A percentile compares a stretch with the other conserved stretches of the same genome.
These are phyloP conservation scores for Aleurites moluccanus DNA, from an alignment of 441 rosid genomes.

Conservation along the genomic window DNA sequence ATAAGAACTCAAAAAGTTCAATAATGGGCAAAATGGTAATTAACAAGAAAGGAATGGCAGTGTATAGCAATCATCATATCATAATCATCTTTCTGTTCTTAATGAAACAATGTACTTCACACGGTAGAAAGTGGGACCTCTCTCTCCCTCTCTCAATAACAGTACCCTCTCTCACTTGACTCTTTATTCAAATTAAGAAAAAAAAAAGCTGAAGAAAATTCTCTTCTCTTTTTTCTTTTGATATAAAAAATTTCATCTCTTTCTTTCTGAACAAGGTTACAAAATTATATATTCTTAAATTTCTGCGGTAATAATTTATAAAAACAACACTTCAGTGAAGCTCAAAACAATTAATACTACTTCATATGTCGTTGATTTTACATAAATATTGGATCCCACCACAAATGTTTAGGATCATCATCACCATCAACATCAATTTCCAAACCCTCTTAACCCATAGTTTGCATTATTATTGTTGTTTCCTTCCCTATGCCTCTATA, in stretches of 20 bases:
- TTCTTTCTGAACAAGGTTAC: neutral
- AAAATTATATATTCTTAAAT: constrained; percentile 12
- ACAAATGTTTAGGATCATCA: constrained; percentile 8
- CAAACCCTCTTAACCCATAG: neutral
- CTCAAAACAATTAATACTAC: neutral
- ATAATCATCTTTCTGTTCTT: constrained; percentile 20
- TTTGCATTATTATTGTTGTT: constrained; percentile 17
- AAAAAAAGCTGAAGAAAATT: neutral
- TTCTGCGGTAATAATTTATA: neutral
- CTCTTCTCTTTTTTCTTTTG: too few relatives aligned
- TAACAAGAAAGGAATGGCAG: neutral
- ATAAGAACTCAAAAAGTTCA: neutral
- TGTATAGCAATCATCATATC: constrained; percentile 22
- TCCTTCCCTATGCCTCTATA: constrained; percentile 31
- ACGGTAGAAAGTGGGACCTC: constrained; percentile 19
- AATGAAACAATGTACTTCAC: constrained; percentile 19
- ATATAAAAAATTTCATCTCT: too few relatives aligned
- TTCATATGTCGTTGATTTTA: neutral
- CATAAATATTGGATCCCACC: constrained; percentile 10
- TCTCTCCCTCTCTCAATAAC: constrained; percentile 23
- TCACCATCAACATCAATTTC: constrained; percentile 7
- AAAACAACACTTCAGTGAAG: neutral
- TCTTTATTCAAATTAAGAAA: neutral
- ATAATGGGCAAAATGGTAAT: constrained; percentile 11
- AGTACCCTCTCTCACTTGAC: neutral